Conservation (phyloP, 1,284 basidiomycete genomes). For the Pascua guehoae region DNA sequence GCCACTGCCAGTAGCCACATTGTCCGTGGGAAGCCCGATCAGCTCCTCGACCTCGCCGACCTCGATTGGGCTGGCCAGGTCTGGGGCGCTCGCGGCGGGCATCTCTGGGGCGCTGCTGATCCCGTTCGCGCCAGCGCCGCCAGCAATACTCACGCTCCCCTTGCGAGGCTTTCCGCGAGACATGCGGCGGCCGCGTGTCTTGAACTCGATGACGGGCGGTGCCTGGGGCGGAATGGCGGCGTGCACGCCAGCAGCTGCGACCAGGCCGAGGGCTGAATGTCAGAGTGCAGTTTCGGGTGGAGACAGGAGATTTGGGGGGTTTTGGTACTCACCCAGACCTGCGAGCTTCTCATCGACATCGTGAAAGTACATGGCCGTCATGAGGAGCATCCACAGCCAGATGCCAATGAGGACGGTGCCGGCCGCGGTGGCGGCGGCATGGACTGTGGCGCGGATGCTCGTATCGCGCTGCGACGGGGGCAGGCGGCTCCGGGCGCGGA, state of each 20-base stretch:
- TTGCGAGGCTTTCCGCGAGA: no score
- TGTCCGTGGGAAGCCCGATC: no score
- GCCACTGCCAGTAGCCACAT: no score
- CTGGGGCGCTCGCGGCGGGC: no score
- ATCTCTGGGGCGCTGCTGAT: no score
- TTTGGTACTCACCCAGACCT: slow-evolving; percentile 65
- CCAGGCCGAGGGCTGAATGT: slow-evolving; percentile 25
- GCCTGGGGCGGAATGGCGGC: slow-evolving; percentile 17
- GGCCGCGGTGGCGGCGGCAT: slow-evolving; percentile 18
- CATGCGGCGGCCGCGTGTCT: slow-evolving; percentile 11
- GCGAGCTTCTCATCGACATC: slow-evolving; percentile 79
- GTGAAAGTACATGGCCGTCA: slow-evolving; percentile 89
- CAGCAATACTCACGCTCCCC: no score
- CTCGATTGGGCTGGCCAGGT: no score
- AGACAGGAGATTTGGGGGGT: background rate
- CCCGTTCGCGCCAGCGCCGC: no score
- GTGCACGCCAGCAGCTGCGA: slow-evolving; percentile 21
- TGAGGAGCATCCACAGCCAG: slow-evolving; percentile 71
- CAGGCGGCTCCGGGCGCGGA: background rate
- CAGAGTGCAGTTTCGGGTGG: background rate
- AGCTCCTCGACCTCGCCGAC: no score
- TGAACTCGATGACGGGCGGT: slow-evolving; percentile 21
- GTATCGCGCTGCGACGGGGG: background rate
- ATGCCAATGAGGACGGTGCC: slow-evolving; percentile 55
- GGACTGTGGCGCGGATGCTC: slow-evolving; percentile 5